Evolutionary conservation across 768 basidiomycete species (phyloP), one percentile per base, ranked within the genome.

Genomic region (Trametes gibbosa): DNA sequence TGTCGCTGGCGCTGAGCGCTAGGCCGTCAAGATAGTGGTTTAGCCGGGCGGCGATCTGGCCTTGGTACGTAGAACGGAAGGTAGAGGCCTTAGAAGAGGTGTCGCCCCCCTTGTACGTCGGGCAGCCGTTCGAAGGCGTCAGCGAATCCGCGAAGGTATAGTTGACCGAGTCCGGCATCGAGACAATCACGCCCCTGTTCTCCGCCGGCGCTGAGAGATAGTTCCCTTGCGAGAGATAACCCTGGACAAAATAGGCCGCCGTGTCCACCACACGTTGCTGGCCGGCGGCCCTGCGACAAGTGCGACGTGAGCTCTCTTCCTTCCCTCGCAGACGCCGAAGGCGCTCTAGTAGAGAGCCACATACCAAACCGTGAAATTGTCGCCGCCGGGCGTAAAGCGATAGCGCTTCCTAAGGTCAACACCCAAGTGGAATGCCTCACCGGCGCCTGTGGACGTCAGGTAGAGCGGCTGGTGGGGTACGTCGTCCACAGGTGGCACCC

Each of bases 251-350:
- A 60, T 70, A 76, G 0, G 69, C 70, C 1, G 77, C 74, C 2
- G 77, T 79, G 57, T 78, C 78, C 13, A 79, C 52, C 5, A 73
- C 72, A 24, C 77, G 75, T 54, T 79, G 77, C 61, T 79, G 74
- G 1, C 68, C 64, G 0, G 77, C 77, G 32, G 77, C 65, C 78
- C 78, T 79, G 21, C 19, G n/a, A 39, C 1, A 32, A 8, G 19
- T 34, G 25, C n/a, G 7, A 9, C 21, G 16, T 56, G n/a, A 42
- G 47, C 13, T 10, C 25, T 53, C 45, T 23, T 37, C 32, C 23
- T 7, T 25, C 17, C 12, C n/a, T 35, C 37, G 19, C 32, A 27
- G 5, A 19, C 23, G n/a, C 5, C 7, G 14, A 52, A 19, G 19
- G 16, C 27, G 29, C 21, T 24, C 10, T 17, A 50, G 35, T 5